Evolutionary conservation across 1,139 yeast species (phyloP), one percentile per base, ranked within the genome.

Genomic region (Zygoascus sp.): DNA sequence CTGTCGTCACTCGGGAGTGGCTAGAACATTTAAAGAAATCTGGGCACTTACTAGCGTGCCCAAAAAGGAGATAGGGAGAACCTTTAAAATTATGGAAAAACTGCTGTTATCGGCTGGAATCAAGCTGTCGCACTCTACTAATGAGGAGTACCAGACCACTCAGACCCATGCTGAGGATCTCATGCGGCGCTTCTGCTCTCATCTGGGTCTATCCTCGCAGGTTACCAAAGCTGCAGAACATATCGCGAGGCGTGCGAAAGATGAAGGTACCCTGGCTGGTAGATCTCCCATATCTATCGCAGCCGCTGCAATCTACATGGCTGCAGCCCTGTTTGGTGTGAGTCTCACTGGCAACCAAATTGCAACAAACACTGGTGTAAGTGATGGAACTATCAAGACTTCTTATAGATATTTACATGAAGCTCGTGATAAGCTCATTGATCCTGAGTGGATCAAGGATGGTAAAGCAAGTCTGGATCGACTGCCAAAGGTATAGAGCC

Each of bases 231-330:
- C 96, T 3, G 96, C 98, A 2, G 97, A 92, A 65, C 79, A 83
- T 59, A 88, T 92, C 57, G 97, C 96, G 2, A 80, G 89, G 63
- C 77, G 82, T 53, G 88, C 95, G 59, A 87, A 88, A 61, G 96
- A 86, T 50, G 84, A 84, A 51, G 97, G 97, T 47, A 95, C 94
- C 23, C 75, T 92, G 61, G 97, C 96, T 7, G 98, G 98, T 59
- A 79, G 97, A 58, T 88, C 97, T 1, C 98, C 98, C 27, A 90
- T 92, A 44, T 92, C 98, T 32, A 88, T 92, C 60, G 97, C 98
- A 0, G 97, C 97, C 6, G 95, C 97, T 0, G 96, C 95, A 2
- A 92, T 92, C 45, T 92, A 90, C 68, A 83, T 92, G 86, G 89
- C 97, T 3, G 85, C 94, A 5, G 72, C 86, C 13, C 71, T 92